Conservation (phyloP, 2,329 filamentous ascomycete species). For the Alternaria viburni region DNA sequence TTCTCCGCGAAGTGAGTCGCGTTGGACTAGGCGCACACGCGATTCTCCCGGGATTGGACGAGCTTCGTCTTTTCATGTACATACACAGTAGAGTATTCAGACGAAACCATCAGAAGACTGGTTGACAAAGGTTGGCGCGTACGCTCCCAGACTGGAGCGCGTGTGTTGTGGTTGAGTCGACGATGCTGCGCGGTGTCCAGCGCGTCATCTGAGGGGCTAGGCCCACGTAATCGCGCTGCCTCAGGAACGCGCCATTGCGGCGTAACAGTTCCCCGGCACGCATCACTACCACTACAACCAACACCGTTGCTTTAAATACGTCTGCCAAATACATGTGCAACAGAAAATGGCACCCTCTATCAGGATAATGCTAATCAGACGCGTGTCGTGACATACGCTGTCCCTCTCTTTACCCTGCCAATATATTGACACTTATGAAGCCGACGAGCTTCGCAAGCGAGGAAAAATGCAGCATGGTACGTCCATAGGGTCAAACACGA, state of each 20-base stretch:
- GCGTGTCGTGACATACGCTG: background rate
- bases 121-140: background rate
- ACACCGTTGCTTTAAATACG: background rate
- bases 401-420: background rate
- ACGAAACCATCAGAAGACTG: background rate
- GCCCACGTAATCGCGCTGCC: background rate
- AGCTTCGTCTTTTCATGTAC: background rate
- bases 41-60: background rate
- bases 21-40: background rate
- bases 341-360: background rate
- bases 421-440: background rate
- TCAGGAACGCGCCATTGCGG: background rate
- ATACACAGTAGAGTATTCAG: background rate
- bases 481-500: background rate
- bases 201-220: background rate
- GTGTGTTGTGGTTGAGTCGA: background rate
- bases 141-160: background rate
- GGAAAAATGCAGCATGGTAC: background rate
- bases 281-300: background rate
- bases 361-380: background rate
- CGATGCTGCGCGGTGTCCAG: background rate
- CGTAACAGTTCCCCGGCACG: background rate
- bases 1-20: slow-evolving; percentile 24
- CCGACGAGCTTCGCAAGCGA: background rate
- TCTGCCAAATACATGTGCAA: background rate